Percentiles rank a stretch among this genome's conserved stretches.
Conservation (phyloP, 108 stramenopile species). For the Cylindrotheca fusiformis region DNA sequence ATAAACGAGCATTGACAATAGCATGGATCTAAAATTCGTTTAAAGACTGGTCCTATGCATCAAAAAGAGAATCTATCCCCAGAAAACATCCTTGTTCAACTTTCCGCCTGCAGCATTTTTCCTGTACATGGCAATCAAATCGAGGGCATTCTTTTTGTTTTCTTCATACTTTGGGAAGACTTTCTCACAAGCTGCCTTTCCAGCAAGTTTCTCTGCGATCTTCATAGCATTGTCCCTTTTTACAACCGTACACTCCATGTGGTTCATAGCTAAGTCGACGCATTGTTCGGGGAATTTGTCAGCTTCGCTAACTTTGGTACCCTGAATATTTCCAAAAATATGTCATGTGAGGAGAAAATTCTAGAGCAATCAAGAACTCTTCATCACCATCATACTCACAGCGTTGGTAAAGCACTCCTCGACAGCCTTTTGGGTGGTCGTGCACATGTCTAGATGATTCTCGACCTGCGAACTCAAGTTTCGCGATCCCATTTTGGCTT, state of each 20-base stretch:
- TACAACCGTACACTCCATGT: conserved; percentile 31
- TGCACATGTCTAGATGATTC: conserved; percentile 18
- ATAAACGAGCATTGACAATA: conserved; percentile 4
- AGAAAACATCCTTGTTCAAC: conserved; percentile 24
- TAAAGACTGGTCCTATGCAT: background rate
- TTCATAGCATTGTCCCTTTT: conserved; percentile 29
- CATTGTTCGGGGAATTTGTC: conserved; percentile 26
- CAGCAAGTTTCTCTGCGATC: conserved; percentile 24
- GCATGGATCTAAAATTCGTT: background rate
- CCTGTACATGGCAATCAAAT: conserved; percentile 37
- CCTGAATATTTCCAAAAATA: background rate
- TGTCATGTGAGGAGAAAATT: background rate
- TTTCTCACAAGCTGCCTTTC: conserved; percentile 26
- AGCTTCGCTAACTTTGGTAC: conserved; percentile 1
- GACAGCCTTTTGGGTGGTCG: conserved; percentile 15
- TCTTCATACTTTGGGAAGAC: conserved; percentile 38
- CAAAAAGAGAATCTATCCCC: conserved; percentile 21
- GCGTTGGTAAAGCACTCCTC: conserved; percentile 8
- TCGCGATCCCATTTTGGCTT: background rate
- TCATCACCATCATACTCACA: conserved; percentile 9
- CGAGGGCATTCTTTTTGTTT: conserved; percentile 36
- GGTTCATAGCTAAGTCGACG: conserved; percentile 19
- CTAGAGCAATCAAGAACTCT: background rate
- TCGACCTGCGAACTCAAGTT: conserved; percentile 7
- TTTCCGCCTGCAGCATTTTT: conserved; percentile 24